phyloP scores from a whole-genome alignment of 345 rosid genomes.

The Cochlearia excelsa region DNA sequence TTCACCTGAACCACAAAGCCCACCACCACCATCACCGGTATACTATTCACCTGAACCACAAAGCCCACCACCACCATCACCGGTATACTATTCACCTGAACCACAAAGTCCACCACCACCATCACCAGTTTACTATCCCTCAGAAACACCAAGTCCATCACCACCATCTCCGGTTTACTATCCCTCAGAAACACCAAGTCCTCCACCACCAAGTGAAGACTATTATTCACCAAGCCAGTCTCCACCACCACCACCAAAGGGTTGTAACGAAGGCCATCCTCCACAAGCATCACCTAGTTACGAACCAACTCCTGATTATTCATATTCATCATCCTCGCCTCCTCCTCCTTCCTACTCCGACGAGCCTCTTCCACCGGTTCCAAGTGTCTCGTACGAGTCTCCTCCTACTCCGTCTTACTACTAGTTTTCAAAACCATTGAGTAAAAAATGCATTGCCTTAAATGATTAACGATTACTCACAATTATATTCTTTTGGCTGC shows the following conservation, averaged over 20 bases:
- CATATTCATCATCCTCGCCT: constrained; percentile 41
- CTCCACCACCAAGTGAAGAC: constrained; percentile 31
- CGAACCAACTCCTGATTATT: constrained; percentile 36
- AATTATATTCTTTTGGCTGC: constrained; percentile 39
- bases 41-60: constrained; percentile 8
- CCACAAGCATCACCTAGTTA: constrained; percentile 39
- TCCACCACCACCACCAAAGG: constrained; percentile 37
- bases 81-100: constrained; percentile 2
- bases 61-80: constrained; percentile 34
- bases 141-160: constrained; percentile 30
- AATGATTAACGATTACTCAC: constrained; percentile 30
- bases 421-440: constrained; percentile 34
- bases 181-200: constrained; percentile 7
- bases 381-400: constrained; percentile 57
- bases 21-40: constrained; percentile 27
- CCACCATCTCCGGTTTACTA: constrained; percentile 27
- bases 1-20: constrained; percentile 28
- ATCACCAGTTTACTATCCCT: constrained; percentile 26
- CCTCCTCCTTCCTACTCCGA: constrained; percentile 31
- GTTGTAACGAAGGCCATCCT: constrained; percentile 27
- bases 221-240: constrained; percentile 34
- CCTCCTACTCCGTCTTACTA: constrained; percentile 56
- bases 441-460: constrained; percentile 23
- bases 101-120: constrained; percentile 36
- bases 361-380: constrained; percentile 51